Evolutionary conservation across 352 stramenopile genomes (phyloP).

Genomic region (Phytophthora podocarpi): DNA sequence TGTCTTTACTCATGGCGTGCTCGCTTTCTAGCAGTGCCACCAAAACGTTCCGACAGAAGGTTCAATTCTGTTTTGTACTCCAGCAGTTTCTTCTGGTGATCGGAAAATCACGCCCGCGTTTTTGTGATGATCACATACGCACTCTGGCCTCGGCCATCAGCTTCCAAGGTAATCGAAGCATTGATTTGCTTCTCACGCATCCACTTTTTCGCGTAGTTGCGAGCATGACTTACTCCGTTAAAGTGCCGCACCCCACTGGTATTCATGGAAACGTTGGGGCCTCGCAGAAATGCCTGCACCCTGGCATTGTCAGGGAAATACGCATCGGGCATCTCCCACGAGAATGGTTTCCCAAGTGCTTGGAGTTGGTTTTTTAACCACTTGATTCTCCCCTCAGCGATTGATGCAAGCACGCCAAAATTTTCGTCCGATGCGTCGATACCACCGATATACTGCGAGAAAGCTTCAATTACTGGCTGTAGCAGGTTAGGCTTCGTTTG

Average conservation of each 20-base stretch:
- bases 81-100: too few relatives aligned
- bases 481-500: slow-evolving; percentile 5
- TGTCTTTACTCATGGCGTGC: too few relatives aligned
- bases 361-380: slow-evolving; percentile 10
- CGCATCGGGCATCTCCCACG: slow-evolving; percentile 24
- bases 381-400: background rate
- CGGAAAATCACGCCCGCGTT: background rate
- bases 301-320: slow-evolving; percentile 3
- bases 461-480: background rate
- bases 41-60: too few relatives aligned
- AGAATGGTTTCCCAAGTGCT: slow-evolving; percentile 6
- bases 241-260: background rate
- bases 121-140: slow-evolving; percentile 1
- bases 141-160: background rate
- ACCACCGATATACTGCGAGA: background rate
- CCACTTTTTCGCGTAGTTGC: background rate
- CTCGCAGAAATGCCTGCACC: slow-evolving; percentile 21
- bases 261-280: background rate
- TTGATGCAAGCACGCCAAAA: background rate
- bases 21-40: too few relatives aligned
- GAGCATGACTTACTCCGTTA: background rate
- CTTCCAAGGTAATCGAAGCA: background rate
- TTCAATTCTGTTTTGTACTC: too few relatives aligned
- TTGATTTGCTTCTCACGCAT: slow-evolving; percentile 7
- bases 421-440: background rate